A percentile compares a stretch with the other conserved stretches of the same genome.
Evolutionary conservation across 208 protist species (phyloP).

Genomic region (Acanthamoeba royreba): DNA sequence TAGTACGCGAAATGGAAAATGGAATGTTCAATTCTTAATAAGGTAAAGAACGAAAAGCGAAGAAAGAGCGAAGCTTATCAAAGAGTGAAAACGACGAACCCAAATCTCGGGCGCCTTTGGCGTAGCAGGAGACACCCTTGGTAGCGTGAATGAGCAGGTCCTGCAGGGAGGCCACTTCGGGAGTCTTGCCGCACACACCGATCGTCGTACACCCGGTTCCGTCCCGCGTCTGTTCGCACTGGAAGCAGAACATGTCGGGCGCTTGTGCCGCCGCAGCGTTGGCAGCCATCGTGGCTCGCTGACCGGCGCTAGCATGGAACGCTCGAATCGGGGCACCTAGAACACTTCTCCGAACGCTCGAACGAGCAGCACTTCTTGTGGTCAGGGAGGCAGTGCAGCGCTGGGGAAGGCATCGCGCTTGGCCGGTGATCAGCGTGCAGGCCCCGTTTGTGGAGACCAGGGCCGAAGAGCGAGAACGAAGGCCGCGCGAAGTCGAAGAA

Average conservation of each 20-base stretch:
- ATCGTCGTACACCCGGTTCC: slow-evolving; percentile 74
- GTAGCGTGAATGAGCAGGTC: slow-evolving; percentile 62
- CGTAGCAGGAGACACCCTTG: slow-evolving; percentile 13
- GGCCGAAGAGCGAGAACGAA: too few species aligned
- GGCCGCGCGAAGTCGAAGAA: too few species aligned
- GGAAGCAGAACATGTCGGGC: slow-evolving; percentile 82
- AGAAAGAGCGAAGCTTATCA: neutral
- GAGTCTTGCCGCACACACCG: slow-evolving; percentile 80
- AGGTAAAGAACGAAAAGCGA: slow-evolving; percentile 66
- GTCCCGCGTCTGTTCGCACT: slow-evolving; percentile 82
- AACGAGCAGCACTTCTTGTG: too few species aligned
- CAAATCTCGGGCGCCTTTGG: neutral
- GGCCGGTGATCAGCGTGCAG: too few species aligned
- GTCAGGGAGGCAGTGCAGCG: too few species aligned
- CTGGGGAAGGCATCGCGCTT: too few species aligned
- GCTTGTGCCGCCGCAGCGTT: neutral
- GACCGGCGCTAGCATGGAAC: neutral
- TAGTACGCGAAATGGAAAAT: slow-evolving; percentile 22
- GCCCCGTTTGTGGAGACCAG: too few species aligned
- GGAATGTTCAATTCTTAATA: slow-evolving; percentile 30
- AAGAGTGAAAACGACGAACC: neutral
- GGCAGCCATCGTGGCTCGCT: neutral
- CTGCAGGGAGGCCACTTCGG: slow-evolving; percentile 66
- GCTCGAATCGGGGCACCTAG: neutral
- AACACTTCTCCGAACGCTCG: neutral